Base-by-base conservation (phyloP, 805 yeast species). In the Saturnispora hagleri region DNA sequence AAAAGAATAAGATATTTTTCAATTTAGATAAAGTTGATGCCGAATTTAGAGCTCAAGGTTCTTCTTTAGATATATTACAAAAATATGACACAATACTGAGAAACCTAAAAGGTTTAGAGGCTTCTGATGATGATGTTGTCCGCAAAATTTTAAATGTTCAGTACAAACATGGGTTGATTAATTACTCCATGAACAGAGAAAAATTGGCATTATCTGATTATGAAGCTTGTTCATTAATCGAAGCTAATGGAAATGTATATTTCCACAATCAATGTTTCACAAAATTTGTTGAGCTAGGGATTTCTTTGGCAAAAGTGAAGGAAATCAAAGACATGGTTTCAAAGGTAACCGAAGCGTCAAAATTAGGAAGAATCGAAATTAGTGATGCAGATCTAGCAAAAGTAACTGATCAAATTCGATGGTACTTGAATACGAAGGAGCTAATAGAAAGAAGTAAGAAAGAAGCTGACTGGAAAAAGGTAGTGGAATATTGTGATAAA, bases 161-260 rank as follows among this genome's bases (percentile, higher is more conserved):
- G 54, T 81, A 77, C 61, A 82, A 80, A 60, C 74, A 76, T 51
- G 89, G 88, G 0, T 62, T 83, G 43, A 76, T 84, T 3, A 83
- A 82, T 50, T 64, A 81, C 50, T 73, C 81, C 13, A 60, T 81
- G 55, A 79, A 79, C 34, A 77, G 76, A 53, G 84, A 79, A 31
- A 56, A 63, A 33, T 69, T 70, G 38, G 84, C 90, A 0, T 68
- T 80, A 7, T 63, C 63, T 2, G 82, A 79, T 56, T 78, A 84
- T 52, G 70, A 74, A 52, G 61, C 58, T 13, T 77, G 84, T 24
- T 61, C 79, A 44, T 62, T n/a, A 60, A 75, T 69, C 55, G 70
- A 71, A 4, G 46, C n/a, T 41, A 50, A 38, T 46, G 42, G 51
- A 47, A 26, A 22, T 12, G 18, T 15, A 10, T 27, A 41, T 24